Conservation (phyloP, 768 basidiomycete species). For the Terana coerulea region DNA sequence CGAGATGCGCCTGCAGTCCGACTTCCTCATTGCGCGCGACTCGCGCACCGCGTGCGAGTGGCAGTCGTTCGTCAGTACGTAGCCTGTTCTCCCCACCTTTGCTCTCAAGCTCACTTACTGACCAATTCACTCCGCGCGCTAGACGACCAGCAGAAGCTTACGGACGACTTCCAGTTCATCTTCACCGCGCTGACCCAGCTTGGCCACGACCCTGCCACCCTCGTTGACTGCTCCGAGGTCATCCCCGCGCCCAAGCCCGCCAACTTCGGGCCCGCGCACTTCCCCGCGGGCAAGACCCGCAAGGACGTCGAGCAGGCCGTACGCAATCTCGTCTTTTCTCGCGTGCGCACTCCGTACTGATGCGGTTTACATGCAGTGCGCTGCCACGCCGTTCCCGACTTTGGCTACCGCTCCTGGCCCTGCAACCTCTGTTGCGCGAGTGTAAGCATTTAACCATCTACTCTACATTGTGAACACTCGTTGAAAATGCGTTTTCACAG, state of each 20-base stretch:
- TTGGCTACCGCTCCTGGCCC: conserved; percentile 23
- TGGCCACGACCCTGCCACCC: neutral
- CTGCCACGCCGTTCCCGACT: conserved; percentile 33
- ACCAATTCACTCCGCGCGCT: conserved; percentile 1
- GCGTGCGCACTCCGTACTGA: neutral
- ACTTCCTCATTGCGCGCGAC: conserved; percentile 13
- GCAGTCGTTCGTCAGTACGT: conserved; percentile 11
- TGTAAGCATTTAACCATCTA: conserved; percentile 4
- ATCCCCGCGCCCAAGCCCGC: conserved; percentile 10
- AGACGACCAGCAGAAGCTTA: too few species aligned
- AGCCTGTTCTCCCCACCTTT: neutral
- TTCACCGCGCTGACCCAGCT: too few species aligned
- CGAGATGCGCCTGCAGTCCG: conserved; percentile 33
- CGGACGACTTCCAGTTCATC: too few species aligned
- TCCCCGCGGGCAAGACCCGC: conserved; percentile 21
- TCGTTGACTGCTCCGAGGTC: conserved; percentile 13
- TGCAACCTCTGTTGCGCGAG: conserved; percentile 8
- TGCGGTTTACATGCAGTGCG: conserved; percentile 23
- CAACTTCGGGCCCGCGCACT: conserved; percentile 9
- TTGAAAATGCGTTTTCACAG: neutral
- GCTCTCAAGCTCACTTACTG: neutral
- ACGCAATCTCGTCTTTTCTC: neutral
- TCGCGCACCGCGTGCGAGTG: conserved; percentile 11
- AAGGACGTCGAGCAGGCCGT: conserved; percentile 21
- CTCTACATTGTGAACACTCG: neutral